phyloP scores from a whole-genome alignment of 495 filamentous ascomycete genomes.

The Friedmanniomyces simplex region DNA sequence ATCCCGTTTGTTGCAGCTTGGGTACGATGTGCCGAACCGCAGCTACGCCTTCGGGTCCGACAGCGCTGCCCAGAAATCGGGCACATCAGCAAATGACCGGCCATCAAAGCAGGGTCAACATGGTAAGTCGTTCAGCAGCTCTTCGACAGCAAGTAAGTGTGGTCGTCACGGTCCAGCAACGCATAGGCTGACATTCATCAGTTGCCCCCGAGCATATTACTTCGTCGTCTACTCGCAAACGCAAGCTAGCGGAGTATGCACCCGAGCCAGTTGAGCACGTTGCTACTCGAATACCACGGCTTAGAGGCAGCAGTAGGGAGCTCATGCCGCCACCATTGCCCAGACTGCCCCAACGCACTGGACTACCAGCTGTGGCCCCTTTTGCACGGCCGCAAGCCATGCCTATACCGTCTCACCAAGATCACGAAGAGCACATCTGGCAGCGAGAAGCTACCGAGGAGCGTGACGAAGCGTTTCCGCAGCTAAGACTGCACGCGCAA shows the following conservation, averaged over 20 bases:
- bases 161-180: not conserved
- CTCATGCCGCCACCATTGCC: conserved; percentile 29
- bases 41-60: conserved; percentile 17
- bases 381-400: not conserved
- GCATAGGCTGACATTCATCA: not conserved
- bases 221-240: conserved; percentile 16
- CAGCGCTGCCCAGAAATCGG: not conserved
- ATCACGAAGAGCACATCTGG: not conserved
- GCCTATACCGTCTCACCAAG: not conserved
- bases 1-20: conserved; percentile 21
- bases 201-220: not conserved
- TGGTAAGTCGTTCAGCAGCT: not conserved
- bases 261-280: not conserved
- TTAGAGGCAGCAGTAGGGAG: conserved; percentile 17
- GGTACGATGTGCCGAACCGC: conserved; percentile 20
- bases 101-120: not conserved
- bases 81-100: not conserved
- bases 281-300: not conserved
- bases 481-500: not conserved
- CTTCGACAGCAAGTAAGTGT: not conserved
- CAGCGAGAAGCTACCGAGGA: not conserved
- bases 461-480: not conserved
- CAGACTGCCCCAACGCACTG: not conserved
- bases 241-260: conserved; percentile 13
- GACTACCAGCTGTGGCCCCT: not conserved